These are phyloP conservation scores for Protea cynaroides DNA, from an alignment of 164 flowering plant species.

Conservation along the genomic window DNA sequence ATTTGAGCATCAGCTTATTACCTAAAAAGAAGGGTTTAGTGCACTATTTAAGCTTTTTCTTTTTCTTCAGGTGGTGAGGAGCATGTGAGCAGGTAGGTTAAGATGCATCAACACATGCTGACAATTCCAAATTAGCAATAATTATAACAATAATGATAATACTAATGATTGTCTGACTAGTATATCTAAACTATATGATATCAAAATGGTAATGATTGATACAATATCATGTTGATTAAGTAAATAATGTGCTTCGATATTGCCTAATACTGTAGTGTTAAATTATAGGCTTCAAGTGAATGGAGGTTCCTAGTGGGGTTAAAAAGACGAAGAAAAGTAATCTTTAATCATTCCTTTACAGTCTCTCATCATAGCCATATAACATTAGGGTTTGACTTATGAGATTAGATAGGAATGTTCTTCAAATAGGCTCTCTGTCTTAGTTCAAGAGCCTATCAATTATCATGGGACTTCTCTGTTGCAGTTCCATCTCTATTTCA, in stretches of 20 bases:
- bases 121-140: constrained; percentile 2
- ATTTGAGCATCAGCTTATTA: background rate
- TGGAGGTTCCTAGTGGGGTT: constrained; percentile 8
- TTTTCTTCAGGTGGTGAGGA: constrained; percentile 1
- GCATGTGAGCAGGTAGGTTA: constrained; percentile 20
- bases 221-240: background rate
- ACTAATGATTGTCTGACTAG: too few species aligned
- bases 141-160: background rate
- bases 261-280: constrained; percentile 4
- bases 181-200: constrained; percentile 1
- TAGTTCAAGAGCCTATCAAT: too few species aligned
- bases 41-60: background rate
- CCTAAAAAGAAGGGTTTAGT: background rate
- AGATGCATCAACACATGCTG: constrained; percentile 23
- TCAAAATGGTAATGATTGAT: constrained; percentile 4
- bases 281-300: constrained; percentile 12
- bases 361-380: background rate
- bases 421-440: too few species aligned
- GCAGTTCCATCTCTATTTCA: too few species aligned
- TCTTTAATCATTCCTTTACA: background rate
- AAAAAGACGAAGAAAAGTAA: background rate
- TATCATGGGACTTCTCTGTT: too few species aligned
- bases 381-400: background rate
- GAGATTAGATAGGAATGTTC: too few species aligned
- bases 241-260: background rate